phyloP scores from a whole-genome alignment of 78 protist species.

The Bodo saltans region DNA sequence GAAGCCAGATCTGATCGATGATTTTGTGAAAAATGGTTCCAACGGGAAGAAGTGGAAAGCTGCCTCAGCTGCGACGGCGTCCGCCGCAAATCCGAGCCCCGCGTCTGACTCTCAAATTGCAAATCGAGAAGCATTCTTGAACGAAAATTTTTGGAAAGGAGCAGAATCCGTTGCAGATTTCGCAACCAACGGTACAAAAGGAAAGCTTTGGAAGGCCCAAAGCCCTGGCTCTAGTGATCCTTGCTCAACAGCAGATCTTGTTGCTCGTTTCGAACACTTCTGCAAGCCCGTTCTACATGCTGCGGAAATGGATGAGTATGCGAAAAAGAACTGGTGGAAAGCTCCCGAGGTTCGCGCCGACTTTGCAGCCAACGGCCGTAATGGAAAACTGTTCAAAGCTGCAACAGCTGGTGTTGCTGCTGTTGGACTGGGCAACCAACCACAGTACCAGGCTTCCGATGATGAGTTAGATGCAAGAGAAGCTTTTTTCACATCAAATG shows the following conservation, averaged over 20 bases:
- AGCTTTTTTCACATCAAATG: background rate
- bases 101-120: background rate
- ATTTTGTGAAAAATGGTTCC: background rate
- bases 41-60: slow-evolving; percentile 37
- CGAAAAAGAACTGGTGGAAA: slow-evolving; percentile 23
- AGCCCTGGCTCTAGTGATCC: slow-evolving; percentile 3
- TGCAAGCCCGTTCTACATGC: too few relatives aligned
- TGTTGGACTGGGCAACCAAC: background rate
- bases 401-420: background rate
- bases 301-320: background rate
- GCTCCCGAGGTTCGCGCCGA: background rate
- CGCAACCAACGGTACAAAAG: slow-evolving; percentile 14
- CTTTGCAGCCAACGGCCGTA: background rate
- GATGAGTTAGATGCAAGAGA: background rate
- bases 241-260: too few relatives aligned
- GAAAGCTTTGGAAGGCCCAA: slow-evolving; percentile 12
- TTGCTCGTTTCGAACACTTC: too few relatives aligned
- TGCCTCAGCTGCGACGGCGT: background rate
- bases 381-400: background rate
- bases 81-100: background rate
- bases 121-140: slow-evolving; percentile 4
- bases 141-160: slow-evolving; percentile 19
- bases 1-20: slow-evolving; percentile 27
- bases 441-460: background rate
- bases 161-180: slow-evolving; percentile 9